phyloP scores from a whole-genome alignment of 176 grass and related monocot genomes.

The Elaeis guineensis region DNA sequence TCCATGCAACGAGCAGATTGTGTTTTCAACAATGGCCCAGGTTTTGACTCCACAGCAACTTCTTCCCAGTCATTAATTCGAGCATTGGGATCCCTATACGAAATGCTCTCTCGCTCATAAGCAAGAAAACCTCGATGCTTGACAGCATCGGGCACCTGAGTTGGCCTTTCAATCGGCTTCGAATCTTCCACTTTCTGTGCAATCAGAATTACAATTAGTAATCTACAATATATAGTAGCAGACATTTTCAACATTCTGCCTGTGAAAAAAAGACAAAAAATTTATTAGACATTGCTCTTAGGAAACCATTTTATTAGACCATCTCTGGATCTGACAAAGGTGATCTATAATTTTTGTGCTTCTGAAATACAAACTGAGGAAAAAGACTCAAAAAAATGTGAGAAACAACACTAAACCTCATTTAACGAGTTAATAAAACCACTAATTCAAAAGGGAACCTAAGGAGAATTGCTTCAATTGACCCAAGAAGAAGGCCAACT shows the following conservation, averaged over 20 bases:
- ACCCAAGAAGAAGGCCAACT: no score
- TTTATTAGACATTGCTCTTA: no score
- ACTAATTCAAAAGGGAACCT: background rate
- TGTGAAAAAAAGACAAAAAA: no score
- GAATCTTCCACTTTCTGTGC: constrained; percentile 35
- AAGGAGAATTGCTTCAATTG: background rate
- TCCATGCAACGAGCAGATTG: constrained; percentile 99
- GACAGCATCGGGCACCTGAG: constrained; percentile 45
- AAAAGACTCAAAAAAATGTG: no score
- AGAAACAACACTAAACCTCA: no score
- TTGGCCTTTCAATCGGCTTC: constrained; percentile 39
- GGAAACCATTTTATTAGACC: no score
- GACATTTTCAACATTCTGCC: no score
- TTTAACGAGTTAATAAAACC: no score
- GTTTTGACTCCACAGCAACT: constrained; percentile 82
- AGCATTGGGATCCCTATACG: constrained; percentile 66
- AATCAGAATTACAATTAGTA: constrained; percentile 15
- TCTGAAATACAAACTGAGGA: no score
- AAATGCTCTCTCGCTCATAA: constrained; percentile 78
- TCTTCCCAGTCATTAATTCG: constrained; percentile 82
- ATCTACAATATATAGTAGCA: no score
- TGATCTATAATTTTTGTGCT: no score
- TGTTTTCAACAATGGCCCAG: constrained; percentile 73
- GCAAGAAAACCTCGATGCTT: constrained; percentile 81
- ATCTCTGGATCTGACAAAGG: no score